A percentile compares a stretch with the other conserved stretches of the same genome.
Evolutionary conservation across 1,284 basidiomycete species (phyloP).

Genomic region (Cutaneotrichosporon mucoides): DNA sequence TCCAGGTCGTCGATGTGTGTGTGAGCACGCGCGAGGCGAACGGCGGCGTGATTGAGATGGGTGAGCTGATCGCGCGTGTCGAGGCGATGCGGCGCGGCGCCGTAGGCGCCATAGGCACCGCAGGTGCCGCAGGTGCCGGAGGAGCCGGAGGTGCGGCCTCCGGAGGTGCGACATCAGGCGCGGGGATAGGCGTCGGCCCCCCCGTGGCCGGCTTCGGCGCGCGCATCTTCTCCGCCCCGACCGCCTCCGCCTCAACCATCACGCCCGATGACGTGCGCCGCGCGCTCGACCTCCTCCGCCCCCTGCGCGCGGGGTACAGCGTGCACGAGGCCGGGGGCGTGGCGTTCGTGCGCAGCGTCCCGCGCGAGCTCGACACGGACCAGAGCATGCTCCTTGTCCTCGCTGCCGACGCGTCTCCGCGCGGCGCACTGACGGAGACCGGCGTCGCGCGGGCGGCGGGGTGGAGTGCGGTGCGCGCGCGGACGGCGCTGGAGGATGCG

Average conservation of each 20-base stretch:
- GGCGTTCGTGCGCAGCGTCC: conserved; percentile 39
- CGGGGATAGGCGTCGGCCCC: too few relatives aligned
- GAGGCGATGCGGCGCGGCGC: conserved; percentile 59
- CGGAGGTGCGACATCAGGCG: too few relatives aligned
- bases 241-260: conserved; percentile 28
- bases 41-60: conserved; percentile 86
- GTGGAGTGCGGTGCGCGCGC: conserved; percentile 73
- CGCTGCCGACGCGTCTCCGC: conserved; percentile 64
- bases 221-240: too few relatives aligned
- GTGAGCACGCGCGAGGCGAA: conserved; percentile 81
- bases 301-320: conserved; percentile 84
- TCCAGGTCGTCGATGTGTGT: conserved; percentile 96
- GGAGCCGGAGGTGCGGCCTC: too few relatives aligned
- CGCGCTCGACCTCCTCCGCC: conserved; percentile 81
- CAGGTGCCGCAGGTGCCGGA: too few relatives aligned
- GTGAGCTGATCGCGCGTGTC: conserved; percentile 75
- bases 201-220: too few relatives aligned
- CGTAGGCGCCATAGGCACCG: too few relatives aligned
- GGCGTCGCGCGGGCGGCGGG: conserved; percentile 50
- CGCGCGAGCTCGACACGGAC: conserved; percentile 72
- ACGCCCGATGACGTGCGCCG: conserved; percentile 80
- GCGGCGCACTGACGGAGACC: conserved; percentile 56
- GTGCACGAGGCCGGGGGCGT: conserved; percentile 52
- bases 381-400: conserved; percentile 70
- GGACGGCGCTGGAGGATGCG: conserved; percentile 80